Evolutionary conservation across 805 yeast species (phyloP).

Genomic region (Metschnikowia rubicola): DNA sequence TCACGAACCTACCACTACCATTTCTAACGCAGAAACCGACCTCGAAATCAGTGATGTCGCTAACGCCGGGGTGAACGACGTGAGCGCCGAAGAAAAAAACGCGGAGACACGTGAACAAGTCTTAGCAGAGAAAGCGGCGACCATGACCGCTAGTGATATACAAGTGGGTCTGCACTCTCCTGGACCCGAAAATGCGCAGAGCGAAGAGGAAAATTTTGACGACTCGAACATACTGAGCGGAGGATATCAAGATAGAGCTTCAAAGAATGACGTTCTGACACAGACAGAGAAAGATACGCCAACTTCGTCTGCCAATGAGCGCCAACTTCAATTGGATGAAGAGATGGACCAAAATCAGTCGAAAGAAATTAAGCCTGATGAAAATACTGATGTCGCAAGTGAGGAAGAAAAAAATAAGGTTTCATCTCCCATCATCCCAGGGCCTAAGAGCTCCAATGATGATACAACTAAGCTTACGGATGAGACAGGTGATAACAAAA

Average conservation of each 20-base stretch:
- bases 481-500: background rate
- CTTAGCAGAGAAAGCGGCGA: conserved; percentile 5
- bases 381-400: too few species aligned
- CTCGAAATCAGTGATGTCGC: background rate
- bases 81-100: conserved; percentile 15
- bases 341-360: too few species aligned
- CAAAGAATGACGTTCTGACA: too few species aligned
- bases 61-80: conserved; percentile 11
- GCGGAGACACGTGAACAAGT: conserved; percentile 8
- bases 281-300: too few species aligned
- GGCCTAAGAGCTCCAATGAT: background rate
- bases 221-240: too few species aligned
- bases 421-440: background rate
- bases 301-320: too few species aligned
- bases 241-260: too few species aligned
- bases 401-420: background rate
- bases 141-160: conserved; percentile 6
- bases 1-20: background rate
- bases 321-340: too few species aligned
- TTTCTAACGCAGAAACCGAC: background rate
- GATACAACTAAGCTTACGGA: background rate
- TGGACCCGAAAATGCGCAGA: too few species aligned
- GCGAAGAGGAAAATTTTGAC: too few species aligned
- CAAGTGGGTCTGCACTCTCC: background rate
- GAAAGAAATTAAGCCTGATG: too few species aligned